phyloP scores from a whole-genome alignment of 148 eudicot species.

The Arbutus unedo region DNA sequence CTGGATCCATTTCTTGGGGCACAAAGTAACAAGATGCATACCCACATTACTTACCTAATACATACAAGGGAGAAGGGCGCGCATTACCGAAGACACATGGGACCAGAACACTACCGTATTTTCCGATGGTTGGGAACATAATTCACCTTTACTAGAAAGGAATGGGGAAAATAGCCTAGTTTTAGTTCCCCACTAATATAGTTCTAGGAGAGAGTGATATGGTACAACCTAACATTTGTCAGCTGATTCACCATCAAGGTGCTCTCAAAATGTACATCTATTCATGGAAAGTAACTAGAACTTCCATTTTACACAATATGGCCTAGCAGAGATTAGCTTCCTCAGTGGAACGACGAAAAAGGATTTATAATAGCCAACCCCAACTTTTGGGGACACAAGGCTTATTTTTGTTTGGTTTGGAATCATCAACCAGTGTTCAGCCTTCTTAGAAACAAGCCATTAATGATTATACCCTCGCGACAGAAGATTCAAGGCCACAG shows the following conservation, averaged over 20 bases:
- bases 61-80: background rate
- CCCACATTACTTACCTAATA: background rate
- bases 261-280: background rate
- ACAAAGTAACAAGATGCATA: background rate
- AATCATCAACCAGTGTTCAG: background rate
- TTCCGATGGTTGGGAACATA: background rate
- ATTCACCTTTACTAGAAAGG: background rate
- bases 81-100: background rate
- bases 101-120: background rate
- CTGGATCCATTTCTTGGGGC: background rate
- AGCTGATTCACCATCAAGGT: background rate
- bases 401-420: too few relatives aligned
- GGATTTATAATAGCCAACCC: background rate
- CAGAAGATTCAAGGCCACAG: conserved; percentile 58
- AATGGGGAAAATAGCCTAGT: background rate
- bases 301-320: background rate
- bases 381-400: too few relatives aligned
- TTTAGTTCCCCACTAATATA: background rate
- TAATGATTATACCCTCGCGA: background rate
- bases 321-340: background rate
- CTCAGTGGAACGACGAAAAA: background rate
- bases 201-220: background rate
- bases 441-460: background rate
- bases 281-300: background rate
- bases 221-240: background rate